Percentiles rank a stretch among this genome's conserved stretches.
These are phyloP conservation scores for Apiospora hydei DNA, from an alignment of 2,329 filamentous ascomycete species.

Conservation along the genomic window DNA sequence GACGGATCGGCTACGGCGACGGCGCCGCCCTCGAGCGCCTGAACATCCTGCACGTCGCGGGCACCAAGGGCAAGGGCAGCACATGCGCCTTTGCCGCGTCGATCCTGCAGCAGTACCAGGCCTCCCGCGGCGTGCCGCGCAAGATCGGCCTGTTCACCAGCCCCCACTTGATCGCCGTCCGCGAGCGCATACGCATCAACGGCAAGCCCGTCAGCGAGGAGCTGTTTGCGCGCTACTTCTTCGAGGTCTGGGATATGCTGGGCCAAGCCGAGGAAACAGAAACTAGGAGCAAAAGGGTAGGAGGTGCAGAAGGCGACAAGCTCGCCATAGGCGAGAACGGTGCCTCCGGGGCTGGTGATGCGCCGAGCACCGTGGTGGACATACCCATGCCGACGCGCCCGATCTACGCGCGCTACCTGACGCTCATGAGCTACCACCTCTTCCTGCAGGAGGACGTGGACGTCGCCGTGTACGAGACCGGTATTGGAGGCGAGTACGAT, in stretches of 20 bases:
- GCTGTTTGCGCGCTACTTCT: slow-evolving; percentile 71
- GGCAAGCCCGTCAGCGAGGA: slow-evolving; percentile 63
- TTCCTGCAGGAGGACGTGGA: slow-evolving; percentile 70
- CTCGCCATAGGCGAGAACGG: not conserved
- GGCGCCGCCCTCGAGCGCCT: slow-evolving; percentile 62
- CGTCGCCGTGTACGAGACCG: slow-evolving; percentile 70
- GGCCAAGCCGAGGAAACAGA: slow-evolving; percentile 44
- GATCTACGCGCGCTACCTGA: slow-evolving; percentile 68
- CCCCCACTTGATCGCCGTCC: slow-evolving; percentile 71
- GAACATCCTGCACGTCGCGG: slow-evolving; percentile 74
- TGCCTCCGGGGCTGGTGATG: not conserved
- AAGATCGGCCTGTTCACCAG: slow-evolving; percentile 72
- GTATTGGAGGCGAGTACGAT: slow-evolving; percentile 73
- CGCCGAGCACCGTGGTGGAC: slow-evolving; percentile 39
- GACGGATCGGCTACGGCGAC: slow-evolving; percentile 76
- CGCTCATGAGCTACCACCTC: slow-evolving; percentile 71
- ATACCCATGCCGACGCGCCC: slow-evolving; percentile 52
- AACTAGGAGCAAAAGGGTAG: not conserved
- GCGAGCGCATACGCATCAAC: slow-evolving; percentile 72
- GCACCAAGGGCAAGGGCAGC: slow-evolving; percentile 80
- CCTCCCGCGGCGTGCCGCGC: slow-evolving; percentile 39
- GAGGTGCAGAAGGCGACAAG: not conserved
- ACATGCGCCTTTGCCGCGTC: slow-evolving; percentile 73
- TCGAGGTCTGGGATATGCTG: slow-evolving; percentile 70
- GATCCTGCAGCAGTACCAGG: slow-evolving; percentile 63